Percentiles rank a stretch among this genome's conserved stretches.
These are phyloP conservation scores for Daedalea quercina DNA, from an alignment of 768 basidiomycete species.

Conservation along the genomic window DNA sequence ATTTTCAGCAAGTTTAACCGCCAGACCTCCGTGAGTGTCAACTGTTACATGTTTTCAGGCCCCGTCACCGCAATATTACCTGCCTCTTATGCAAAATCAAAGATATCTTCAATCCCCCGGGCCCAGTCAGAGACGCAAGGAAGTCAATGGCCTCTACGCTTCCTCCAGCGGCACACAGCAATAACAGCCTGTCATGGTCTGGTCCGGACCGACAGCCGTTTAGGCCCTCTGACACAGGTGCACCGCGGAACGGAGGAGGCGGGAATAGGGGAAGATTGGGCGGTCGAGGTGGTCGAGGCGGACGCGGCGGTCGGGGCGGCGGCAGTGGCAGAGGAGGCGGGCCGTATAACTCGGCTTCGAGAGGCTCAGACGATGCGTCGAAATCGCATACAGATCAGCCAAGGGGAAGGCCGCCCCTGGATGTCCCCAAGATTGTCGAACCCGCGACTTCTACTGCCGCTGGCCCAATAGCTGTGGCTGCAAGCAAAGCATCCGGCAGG, in stretches of 20 bases:
- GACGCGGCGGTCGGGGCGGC: conserved; percentile 26
- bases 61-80: neutral
- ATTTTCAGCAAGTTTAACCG: too few species aligned
- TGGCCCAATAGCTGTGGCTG: neutral
- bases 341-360: conserved; percentile 5
- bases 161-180: conserved; percentile 11
- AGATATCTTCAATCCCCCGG: conserved; percentile 16
- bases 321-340: conserved; percentile 19
- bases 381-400: conserved; percentile 14
- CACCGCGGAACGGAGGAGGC: conserved; percentile 13
- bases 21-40: too few species aligned
- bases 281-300: conserved; percentile 25
- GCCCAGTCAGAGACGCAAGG: conserved; percentile 9
- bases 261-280: conserved; percentile 11
- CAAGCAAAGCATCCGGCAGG: conserved; percentile 7
- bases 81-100: neutral
- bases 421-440: neutral
- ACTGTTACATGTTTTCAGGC: neutral
- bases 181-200: conserved; percentile 15
- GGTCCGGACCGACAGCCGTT: conserved; percentile 11
- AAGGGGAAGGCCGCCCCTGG: conserved; percentile 12
- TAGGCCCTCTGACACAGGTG: conserved; percentile 18
- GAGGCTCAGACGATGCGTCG: neutral
- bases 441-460: neutral
- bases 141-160: conserved; percentile 18